Evolutionary conservation across 1,139 yeast genomes (phyloP), one percentile per base, ranked within the genome.

Genomic region (Saccharomyces pastorianus): DNA sequence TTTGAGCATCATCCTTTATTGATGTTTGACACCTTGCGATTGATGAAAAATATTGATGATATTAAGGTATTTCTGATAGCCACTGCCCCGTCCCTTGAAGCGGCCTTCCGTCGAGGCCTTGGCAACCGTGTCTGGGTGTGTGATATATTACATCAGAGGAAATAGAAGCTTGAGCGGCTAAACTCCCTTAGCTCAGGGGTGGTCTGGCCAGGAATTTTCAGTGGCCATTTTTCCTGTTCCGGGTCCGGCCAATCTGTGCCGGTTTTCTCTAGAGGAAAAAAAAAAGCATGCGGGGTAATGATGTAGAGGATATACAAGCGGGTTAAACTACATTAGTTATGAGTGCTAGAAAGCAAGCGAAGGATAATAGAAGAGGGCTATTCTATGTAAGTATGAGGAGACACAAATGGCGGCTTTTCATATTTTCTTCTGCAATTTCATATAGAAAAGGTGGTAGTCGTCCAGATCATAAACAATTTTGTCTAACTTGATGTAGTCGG

Each of bases 381-480:
- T 32, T 20, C 11, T 38, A 17, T 17, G 26, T 38, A 38, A 26
- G n/a, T 17, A 38, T 38, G 44, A 20, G 20, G 44, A 26, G 26
- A 17, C 6, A 8, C 3, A 20, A 17, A 14, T 14, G 42, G 26
- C 13, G 25, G 26, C 44, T 8, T 38, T 7, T 38, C 44, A 38
- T 17, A 38, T 17, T 38, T 38, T 38, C 25, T 38, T 56, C 53
- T 65, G 66, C 57, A 68, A 73, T 55, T 73, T 71, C 55, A 73
- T 62, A 56, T 73, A 74, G 41, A 74, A 69, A 63, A 80, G 63
- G 56, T 78, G 79, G 59, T 80, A 80, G 56, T 78, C 81, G 53
- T 76, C 81, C 52, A 89, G 74, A 67, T 88, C 96, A 70, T 88
- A 86, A 55, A 83, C 71, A 51, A 85, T 83, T 66, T 80, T 78